These are phyloP conservation scores for Termitomyces sp. DNA, from an alignment of 768 basidiomycete species.

Conservation along the genomic window DNA sequence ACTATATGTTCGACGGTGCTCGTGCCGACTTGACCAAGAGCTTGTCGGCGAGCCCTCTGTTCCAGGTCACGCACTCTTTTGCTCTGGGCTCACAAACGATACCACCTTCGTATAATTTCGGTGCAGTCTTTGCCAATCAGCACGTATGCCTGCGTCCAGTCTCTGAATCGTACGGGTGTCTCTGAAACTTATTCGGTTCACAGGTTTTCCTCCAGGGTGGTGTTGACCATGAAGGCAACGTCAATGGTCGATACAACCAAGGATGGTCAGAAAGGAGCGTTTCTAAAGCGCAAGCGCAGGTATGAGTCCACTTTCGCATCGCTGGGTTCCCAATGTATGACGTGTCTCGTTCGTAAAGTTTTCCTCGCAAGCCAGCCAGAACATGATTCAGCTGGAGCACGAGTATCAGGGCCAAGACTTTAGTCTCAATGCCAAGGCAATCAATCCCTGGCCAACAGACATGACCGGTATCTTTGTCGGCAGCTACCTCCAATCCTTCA, in stretches of 20 bases:
- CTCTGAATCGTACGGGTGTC: constrained; percentile 20
- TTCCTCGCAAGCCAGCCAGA: constrained; percentile 73
- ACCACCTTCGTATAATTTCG: constrained; percentile 91
- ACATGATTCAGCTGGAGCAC: constrained; percentile 92
- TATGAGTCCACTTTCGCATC: constrained; percentile 29
- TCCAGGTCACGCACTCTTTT: constrained; percentile 98
- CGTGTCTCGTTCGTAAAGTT: constrained; percentile 44
- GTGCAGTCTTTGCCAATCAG: constrained; percentile 85
- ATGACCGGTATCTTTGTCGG: constrained; percentile 89
- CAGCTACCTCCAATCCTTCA: constrained; percentile 89
- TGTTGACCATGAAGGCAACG: constrained; percentile 89
- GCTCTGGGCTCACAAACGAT: constrained; percentile 81
- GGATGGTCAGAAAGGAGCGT: constrained; percentile 77
- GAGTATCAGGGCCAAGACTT: constrained; percentile 90
- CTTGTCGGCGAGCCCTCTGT: constrained; percentile 89
- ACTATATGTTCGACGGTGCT: constrained; percentile 97
- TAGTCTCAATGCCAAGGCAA: constrained; percentile 77
- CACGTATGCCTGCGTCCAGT: constrained; percentile 42
- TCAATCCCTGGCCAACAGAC: constrained; percentile 89
- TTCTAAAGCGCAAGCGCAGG: constrained; percentile 88
- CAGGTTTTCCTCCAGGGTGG: constrained; percentile 92
- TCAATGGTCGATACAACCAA: constrained; percentile 86
- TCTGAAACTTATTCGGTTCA: constrained; percentile 12
- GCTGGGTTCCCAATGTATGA: constrained; percentile 7
- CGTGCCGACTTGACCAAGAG: constrained; percentile 94